Base-by-base conservation (phyloP, 495 filamentous ascomycete genomes). In the Penicillium bialowiezense region DNA sequence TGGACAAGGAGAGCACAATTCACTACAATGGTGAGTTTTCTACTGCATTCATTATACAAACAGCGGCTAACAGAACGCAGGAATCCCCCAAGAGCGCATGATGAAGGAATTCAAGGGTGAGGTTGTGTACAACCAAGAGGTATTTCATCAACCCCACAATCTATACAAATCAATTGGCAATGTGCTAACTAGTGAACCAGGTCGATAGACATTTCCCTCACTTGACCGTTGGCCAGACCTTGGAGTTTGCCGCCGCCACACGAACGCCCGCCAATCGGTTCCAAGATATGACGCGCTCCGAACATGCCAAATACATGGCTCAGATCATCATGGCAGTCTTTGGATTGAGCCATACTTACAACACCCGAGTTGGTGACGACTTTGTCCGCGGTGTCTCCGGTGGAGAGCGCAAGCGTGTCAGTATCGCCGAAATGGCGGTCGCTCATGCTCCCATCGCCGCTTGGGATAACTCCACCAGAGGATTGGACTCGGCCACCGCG, bases 381-480 rank as follows among this genome's bases (percentile, higher is more conserved):
- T 68, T 66, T 20, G 79, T 56, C 75, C 87, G 68, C 56, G 84
- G 90, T 47, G 80, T 95, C 13, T 88, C 83, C n/a, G 90, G 90
- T 37, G 90, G 90, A 29, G 90, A 96, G 63, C 71, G 88, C 20
- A 93, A 92, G 72, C 82, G 69, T n/a, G 69, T 73, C 12, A 63
- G 60, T 59, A 74, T 76, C 35, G 73, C 72, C 4, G 70, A 83
- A 58, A 76, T 76, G 59, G 81, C 89, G 60, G 69, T 89, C 15
- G 83, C 83, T 8, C 82, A 84, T 39, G 83, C 83, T 8, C 82
- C 81, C 38, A 68, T 95, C 14, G 75, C 79, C 34, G 86, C 80
- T 4, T 93, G 89, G 87, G 90, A 95, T 60, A 93, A 96, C 66
- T 83, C 79, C 23, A 92, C 89, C 3, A 80, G 90, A 50, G 90